These are phyloP conservation scores for Colletotrichum caudatum DNA, from an alignment of 2,329 filamentous ascomycete species.

Conservation along the genomic window DNA sequence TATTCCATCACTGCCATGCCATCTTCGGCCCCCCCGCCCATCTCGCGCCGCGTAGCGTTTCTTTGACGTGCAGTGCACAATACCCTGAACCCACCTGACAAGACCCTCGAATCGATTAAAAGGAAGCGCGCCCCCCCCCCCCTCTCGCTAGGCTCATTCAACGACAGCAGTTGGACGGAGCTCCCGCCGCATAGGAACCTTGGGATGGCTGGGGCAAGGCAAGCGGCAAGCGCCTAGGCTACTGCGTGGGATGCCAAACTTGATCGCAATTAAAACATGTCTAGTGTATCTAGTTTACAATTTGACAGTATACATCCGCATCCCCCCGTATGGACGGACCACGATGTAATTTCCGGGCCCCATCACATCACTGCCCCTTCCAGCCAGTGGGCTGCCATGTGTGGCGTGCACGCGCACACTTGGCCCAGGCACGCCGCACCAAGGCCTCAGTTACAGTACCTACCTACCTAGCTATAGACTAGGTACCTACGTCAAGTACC, in stretches of 20 bases:
- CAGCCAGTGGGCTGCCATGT: conserved; percentile 36
- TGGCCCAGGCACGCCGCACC: conserved; percentile 41
- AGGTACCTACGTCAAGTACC: too few relatives aligned
- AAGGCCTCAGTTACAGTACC: not conserved
- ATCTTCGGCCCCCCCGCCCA: conserved; percentile 17
- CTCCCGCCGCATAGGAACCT: conserved; percentile 6
- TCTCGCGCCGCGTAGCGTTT: conserved; percentile 14
- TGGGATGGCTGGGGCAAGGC: conserved; percentile 12
- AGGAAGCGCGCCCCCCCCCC: not conserved
- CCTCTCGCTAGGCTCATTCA: conserved; percentile 7
- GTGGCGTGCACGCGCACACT: conserved; percentile 44
- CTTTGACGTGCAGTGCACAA: not conserved
- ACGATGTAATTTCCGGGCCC: conserved; percentile 40
- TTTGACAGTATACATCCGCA: conserved; percentile 27
- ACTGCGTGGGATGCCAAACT: conserved; percentile 5
- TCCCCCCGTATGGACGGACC: conserved; percentile 23
- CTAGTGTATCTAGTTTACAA: conserved; percentile 5
- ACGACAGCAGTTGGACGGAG: conserved; percentile 35
- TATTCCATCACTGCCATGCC: not conserved
- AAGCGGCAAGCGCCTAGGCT: too few relatives aligned
- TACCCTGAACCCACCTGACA: conserved; percentile 20
- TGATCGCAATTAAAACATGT: conserved; percentile 30
- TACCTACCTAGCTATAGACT: too few relatives aligned
- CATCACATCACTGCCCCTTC: conserved; percentile 38
- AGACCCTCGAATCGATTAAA: conserved; percentile 20